Evolutionary conservation across 768 basidiomycete genomes (phyloP), one percentile per base, ranked within the genome.

Genomic region (Exsudoporus frostii): DNA sequence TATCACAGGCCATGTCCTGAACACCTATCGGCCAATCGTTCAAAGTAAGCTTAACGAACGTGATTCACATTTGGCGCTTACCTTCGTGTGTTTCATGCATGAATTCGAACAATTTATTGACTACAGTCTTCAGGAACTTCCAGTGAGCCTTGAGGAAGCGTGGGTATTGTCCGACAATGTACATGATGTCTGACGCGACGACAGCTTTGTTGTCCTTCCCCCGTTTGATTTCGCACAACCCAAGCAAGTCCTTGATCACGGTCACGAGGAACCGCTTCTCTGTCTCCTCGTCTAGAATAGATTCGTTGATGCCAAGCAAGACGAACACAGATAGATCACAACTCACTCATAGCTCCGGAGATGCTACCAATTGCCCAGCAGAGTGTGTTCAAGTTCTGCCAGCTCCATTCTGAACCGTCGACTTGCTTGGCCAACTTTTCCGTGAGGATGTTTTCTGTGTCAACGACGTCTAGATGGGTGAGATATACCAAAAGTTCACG

Each of bases 321-420:
- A 30, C 36, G 22, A 20, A 52, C 4, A 49, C 37, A 24, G 15
- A 43, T 13, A 15, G 10, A 54, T 40, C 48, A 27, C 20, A 14
- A 80, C 91, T 70, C 65, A 95, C 95, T 98, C 97, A 98, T 99
- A 3, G 96, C 95, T 39, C 95, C 94, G 20, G 96, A 98, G 56
- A 99, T 98, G 2, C 95, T 98, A 53, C 97, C 97, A 63, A 98
- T 99, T 49, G 97, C 97, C 97, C 97, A 99, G 72, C 97, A 99
- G 11, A 99, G 84, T 4, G 96, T 98, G 73, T 98, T 99, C 50
- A 98, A 77, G 69, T 98, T 98, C 63, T 97, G 90, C 97, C 97
- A 99, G 25, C 94, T 97, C 97, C 97, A 99, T 72, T 99, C 97
- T 11, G 88, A 84, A 15, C 92, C 93, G 64, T 98, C 94, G 11